These are phyloP conservation scores for Ophiocordyceps camponoti-rufipedis DNA, from an alignment of 2,329 filamentous ascomycete genomes.

Conservation along the genomic window DNA sequence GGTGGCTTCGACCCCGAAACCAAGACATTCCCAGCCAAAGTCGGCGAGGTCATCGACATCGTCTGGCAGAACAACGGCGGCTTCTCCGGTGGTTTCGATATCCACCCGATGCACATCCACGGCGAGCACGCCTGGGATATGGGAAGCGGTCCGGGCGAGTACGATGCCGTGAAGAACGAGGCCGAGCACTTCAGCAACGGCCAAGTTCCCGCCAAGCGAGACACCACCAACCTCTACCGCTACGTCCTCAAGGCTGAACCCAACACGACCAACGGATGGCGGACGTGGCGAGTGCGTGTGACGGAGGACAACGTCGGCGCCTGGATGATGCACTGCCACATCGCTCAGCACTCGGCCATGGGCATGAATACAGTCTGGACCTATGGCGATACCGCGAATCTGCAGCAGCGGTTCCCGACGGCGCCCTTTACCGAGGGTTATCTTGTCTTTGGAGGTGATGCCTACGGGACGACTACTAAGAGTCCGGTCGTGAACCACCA, in stretches of 20 bases:
- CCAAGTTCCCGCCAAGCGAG: constrained; percentile 20
- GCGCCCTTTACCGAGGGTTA: constrained; percentile 10
- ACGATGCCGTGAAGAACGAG: constrained; percentile 30
- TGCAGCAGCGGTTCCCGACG: constrained; percentile 4
- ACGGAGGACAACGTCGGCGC: constrained; percentile 22
- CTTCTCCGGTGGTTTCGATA: constrained; percentile 10
- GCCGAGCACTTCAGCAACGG: constrained; percentile 3
- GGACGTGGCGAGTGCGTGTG: constrained; percentile 35
- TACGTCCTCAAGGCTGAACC: constrained; percentile 24
- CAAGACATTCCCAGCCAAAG: constrained; percentile 28
- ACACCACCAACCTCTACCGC: constrained; percentile 35
- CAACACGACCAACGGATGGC: constrained; percentile 31
- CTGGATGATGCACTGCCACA: constrained; percentile 45
- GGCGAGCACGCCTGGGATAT: constrained; percentile 35
- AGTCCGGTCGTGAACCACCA: not conserved
- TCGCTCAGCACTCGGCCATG: constrained; percentile 39
- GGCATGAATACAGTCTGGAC: constrained; percentile 11
- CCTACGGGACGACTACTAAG: not conserved
- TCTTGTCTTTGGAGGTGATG: not conserved
- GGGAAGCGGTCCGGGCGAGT: constrained; percentile 32
- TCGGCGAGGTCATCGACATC: constrained; percentile 37
- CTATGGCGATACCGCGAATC: constrained; percentile 7
- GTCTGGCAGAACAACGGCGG: constrained; percentile 24
- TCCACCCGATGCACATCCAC: constrained; percentile 36
- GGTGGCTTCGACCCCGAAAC: constrained; percentile 34